Base-by-base conservation (phyloP, 192 early-diverging fungal species). In the Backusella australiensis region DNA sequence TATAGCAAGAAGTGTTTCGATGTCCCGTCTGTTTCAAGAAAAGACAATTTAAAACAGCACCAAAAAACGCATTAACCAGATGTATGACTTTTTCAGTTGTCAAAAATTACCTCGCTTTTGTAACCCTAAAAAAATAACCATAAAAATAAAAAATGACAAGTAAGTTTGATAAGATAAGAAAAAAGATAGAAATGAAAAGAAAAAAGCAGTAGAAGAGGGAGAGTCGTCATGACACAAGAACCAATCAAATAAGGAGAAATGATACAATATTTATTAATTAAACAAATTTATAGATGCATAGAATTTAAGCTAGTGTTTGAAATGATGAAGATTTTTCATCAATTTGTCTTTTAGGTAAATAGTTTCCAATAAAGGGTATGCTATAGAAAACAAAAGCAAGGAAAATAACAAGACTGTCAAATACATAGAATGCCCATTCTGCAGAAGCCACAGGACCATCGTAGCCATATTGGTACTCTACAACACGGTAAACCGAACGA, bases 341-440 rank as follows among this genome's bases (percentile, higher is more conserved):
- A 63, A 63, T 4, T 12, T 26, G 11, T 29, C 23, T 26, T 26
- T 69, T 69, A 21, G 68, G 68, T 11, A 69, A 38, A 12, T 69
- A 69, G 19, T 69, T 69, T 41, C 68, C 68, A 35, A 69, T 69
- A 69, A 69, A 69, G 11, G 34, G 38, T 12, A 69, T 12, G 29
- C 9, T 2, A 38, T 69, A 69, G 21, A 21, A n/a, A 38, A 69
- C 23, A 21, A 69, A 69, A 69, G 35, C 23, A 41, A 4, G 5
- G 3, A 38, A 1, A 11, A 69, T 69, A n/a, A 38, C 68, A 26
- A 69, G 68, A 41, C 35, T 4, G 12, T 69, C 68, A 41, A 69
- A 69, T 5, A 69, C 21, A 69, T 69, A 69, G 38, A 69, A 69
- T 23, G 68, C 68, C 68, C 68, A 69, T 41, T 69, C 68, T 14